Base-by-base conservation (phyloP, 352 stramenopile genomes). In the Thraustochytrium striatum region DNA sequence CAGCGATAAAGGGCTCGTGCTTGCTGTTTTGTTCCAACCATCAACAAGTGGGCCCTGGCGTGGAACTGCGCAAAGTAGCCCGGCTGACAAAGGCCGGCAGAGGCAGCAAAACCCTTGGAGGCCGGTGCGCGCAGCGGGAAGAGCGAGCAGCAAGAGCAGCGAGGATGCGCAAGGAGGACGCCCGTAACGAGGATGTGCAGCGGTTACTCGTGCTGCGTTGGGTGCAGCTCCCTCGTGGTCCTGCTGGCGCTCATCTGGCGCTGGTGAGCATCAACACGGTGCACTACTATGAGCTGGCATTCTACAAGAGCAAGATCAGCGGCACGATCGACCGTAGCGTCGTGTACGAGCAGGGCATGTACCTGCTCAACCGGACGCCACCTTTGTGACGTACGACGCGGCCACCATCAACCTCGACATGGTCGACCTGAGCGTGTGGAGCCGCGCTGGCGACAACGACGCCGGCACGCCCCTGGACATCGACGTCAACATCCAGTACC, bases 381-480 rank as follows among this genome's bases (percentile, higher is more conserved):
- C 61, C 30, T 62, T 70, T 16, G 61, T 70, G 5, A 70, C 61
- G 5, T 70, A 35, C 43, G n/a, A 28, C 5, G 30, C 61, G 5
- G 59, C 61, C 5, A 13, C 21, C 5, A 5, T 58, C 21, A 5
- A 43, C n/a, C 61, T 70, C 25, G 5, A 70, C 5, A 47, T 70
- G 36, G 38, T 61, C 38, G 61, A 47, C 30, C 61, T 70, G 5
- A 13, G 5, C 5, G 61, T 70, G 32, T 70, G 35, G 36, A 19
- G 5, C 5, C 25, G 25, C 5, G 5, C 61, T 11, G 5, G 5
- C 5, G 61, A 55, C n/a, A 21, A 70, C 43, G 61, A 70, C 30
- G 61, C 61, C 30, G 61, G 61, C 13, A 70, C 61, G 5, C 35
- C 61, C 5, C 61, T 70, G 5, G 61, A 62, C 5, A 16, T 70